A percentile compares a stretch with the other conserved stretches of the same genome.
These are phyloP conservation scores for Salpingoeca rosetta DNA, from an alignment of 78 protist genomes.

Conservation along the genomic window DNA sequence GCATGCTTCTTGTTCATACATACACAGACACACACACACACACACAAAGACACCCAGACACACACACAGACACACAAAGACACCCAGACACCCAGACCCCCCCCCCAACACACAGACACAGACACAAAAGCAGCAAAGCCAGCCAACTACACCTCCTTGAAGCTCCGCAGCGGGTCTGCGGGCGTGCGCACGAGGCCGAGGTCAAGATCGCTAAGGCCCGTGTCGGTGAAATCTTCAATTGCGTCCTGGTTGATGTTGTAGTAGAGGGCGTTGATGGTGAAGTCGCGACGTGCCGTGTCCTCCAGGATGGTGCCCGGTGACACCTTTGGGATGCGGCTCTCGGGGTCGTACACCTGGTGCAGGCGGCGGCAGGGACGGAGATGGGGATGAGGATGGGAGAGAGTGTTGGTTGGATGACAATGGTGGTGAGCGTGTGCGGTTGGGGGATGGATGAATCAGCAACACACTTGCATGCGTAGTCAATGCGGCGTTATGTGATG, in stretches of 20 bases:
- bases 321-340: conserved; percentile 4
- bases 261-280: conserved; percentile 89
- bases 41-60: no score
- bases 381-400: no score
- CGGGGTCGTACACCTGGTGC: conserved; percentile 57
- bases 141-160: conserved; percentile 38
- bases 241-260: conserved; percentile 68
- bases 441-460: no score
- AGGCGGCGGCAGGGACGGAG: conserved; percentile 68
- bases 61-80: no score
- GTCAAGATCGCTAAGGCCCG: conserved; percentile 67
- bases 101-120: no score
- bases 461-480: no score
- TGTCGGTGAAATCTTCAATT: conserved; percentile 65
- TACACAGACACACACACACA: no score
- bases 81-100: no score
- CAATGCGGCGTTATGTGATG: no score
- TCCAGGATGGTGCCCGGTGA: conserved; percentile 75
- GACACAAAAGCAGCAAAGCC: background rate
- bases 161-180: conserved; percentile 66
- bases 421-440: no score
- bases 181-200: conserved; percentile 73
- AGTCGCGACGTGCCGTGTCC: conserved; percentile 87
- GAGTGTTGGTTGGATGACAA: no score
- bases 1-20: no score